Base-by-base conservation (phyloP, 371 early-diverging fungal species). In the Sporodiniella umbellata region DNA sequence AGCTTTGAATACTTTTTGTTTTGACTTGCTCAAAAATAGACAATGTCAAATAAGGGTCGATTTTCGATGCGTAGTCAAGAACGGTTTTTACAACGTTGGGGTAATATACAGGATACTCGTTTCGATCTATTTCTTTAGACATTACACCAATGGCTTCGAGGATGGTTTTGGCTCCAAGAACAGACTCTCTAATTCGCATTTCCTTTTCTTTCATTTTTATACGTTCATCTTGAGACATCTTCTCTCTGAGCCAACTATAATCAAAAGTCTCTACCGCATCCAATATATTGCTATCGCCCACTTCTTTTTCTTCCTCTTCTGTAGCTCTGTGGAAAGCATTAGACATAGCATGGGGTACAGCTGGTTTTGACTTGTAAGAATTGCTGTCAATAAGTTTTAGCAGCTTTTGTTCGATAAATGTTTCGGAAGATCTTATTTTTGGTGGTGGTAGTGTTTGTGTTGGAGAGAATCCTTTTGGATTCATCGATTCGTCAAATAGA, bases 11-110 rank as follows among this genome's bases (percentile, higher is more conserved):
- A 26, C 72, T 70, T 22, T 56, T 52, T 10, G 33, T 8, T 44
- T 77, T 77, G 23, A 58, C 62, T n/a, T 65, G 59, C 33, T 77
- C 71, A 53, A 77, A 77, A 2, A 77, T 62, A 1, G 77, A 53
- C 22, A 77, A 24, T 1, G 73, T 73, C 28, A 77, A 39, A 44
- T 77, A 77, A n/a, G 73, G 73, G 48, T 77, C 73, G 8, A 37
- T 42, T 25, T 57, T 45, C 5, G 60, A 43, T 2, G 73, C 66
- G 21, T 70, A 64, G 14, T 65, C 54, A 23, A 77, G 62, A 1
- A 74, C 64, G 2, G 57, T 60, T 15, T 46, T 38, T 7, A 77
- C n/a, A 0, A 71, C 22, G 8, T 17, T 35, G 6, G 62, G 45
- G 40, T 77, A 77, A 31, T 71, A 74, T 1, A 7, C 19, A 11